phyloP scores from a whole-genome alignment of 495 filamentous ascomycete genomes.

The Penicillium parvum region DNA sequence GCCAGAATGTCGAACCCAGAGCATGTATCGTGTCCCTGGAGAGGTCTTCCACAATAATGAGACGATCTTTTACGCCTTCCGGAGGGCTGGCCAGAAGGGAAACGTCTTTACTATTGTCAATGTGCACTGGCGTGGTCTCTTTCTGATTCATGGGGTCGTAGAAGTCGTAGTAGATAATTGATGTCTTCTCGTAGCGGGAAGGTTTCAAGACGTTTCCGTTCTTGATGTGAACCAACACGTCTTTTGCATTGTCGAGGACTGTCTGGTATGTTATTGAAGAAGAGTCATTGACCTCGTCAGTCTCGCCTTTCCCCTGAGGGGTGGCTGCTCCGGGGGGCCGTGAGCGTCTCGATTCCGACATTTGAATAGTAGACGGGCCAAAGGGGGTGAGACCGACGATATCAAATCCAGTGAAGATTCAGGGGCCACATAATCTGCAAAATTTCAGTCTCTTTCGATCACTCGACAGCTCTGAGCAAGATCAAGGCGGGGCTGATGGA shows the following conservation, averaged over 20 bases:
- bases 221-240: conserved; percentile 10
- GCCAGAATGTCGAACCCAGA: conserved; percentile 7
- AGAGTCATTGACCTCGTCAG: too few relatives aligned
- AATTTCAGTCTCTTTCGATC: too few relatives aligned
- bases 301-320: too few relatives aligned
- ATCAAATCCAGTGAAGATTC: too few relatives aligned
- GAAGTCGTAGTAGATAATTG: conserved; percentile 10
- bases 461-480: too few relatives aligned
- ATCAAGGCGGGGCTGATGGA: too few relatives aligned
- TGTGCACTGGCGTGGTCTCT: not conserved
- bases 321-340: too few relatives aligned
- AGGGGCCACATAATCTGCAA: too few relatives aligned
- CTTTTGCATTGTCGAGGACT: conserved; percentile 5
- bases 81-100: not conserved
- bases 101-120: not conserved
- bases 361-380: too few relatives aligned
- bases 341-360: too few relatives aligned
- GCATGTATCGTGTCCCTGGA: conserved; percentile 5
- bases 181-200: conserved; percentile 3
- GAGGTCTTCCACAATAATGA: conserved; percentile 13
- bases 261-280: not conserved
- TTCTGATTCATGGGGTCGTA: too few relatives aligned
- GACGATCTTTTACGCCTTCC: conserved; percentile 1
- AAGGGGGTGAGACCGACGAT: too few relatives aligned
- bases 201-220: not conserved